Conservation (phyloP, 2,329 filamentous ascomycete species). For the Sclerotinia spermophila region DNA sequence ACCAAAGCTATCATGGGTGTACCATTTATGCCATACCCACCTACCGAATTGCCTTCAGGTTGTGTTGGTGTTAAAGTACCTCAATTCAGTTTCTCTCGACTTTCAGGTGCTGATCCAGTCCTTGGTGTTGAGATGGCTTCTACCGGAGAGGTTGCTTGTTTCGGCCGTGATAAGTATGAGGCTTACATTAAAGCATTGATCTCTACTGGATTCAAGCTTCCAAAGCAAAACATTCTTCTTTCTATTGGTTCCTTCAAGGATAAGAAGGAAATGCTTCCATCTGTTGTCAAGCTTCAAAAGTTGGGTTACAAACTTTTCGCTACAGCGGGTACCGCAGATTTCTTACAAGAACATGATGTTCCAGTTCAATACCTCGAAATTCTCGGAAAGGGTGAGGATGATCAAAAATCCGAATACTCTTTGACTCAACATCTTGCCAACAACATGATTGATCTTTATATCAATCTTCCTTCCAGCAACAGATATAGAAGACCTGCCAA, state of each 20-base stretch:
- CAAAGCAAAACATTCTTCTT: conserved; percentile 90
- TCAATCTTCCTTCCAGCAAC: conserved; percentile 98
- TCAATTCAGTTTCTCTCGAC: conserved; percentile 96
- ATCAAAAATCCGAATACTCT: conserved; percentile 93
- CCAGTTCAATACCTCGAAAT: conserved; percentile 92
- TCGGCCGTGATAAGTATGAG: conserved; percentile 93
- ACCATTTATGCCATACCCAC: conserved; percentile 78
- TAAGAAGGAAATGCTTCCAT: conserved; percentile 94
- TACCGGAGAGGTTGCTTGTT: conserved; percentile 95
- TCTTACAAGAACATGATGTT: conserved; percentile 87
- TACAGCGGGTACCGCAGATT: conserved; percentile 94
- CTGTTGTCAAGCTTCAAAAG: conserved; percentile 82
- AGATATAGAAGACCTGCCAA: conserved; percentile 93
- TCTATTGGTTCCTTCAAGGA: conserved; percentile 98
- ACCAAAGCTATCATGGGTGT: conserved; percentile 82
- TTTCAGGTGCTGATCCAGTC: conserved; percentile 93
- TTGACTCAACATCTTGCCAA: conserved; percentile 94
- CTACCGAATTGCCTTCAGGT: conserved; percentile 68
- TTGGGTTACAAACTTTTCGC: conserved; percentile 95
- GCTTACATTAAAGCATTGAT: conserved; percentile 95
- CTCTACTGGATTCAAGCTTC: conserved; percentile 93
- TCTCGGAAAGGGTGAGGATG: conserved; percentile 70
- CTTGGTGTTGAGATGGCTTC: conserved; percentile 99
- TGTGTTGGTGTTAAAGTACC: conserved; percentile 97
- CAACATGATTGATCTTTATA: conserved; percentile 94